A percentile compares a stretch with the other conserved stretches of the same genome.
These are phyloP conservation scores for Cladophialophora carrionii DNA, from an alignment of 2,329 filamentous ascomycete genomes.

Conservation along the genomic window DNA sequence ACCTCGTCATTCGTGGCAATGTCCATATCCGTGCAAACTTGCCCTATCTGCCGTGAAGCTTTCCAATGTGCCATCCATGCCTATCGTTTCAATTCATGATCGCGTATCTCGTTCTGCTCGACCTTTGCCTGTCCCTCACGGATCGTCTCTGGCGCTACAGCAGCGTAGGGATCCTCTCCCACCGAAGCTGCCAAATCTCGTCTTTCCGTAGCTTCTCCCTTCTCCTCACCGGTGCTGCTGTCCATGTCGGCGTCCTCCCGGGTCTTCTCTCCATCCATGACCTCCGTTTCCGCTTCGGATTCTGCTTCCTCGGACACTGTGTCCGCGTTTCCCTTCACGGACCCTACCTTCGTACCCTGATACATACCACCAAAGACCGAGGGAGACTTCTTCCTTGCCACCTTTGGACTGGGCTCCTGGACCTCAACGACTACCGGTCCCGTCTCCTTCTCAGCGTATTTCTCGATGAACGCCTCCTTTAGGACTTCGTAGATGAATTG, in stretches of 20 bases:
- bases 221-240: background rate
- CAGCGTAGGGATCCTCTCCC: constrained; percentile 31
- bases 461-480: constrained; percentile 72
- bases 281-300: constrained; percentile 37
- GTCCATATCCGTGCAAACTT: background rate
- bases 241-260: constrained; percentile 1
- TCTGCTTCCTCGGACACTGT: constrained; percentile 25
- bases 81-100: constrained; percentile 26
- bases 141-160: constrained; percentile 33
- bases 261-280: constrained; percentile 30
- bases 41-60: background rate
- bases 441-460: constrained; percentile 49
- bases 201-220: background rate
- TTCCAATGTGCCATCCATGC: background rate
- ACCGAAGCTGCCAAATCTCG: background rate
- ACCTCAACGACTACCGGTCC: constrained; percentile 30
- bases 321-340: constrained; percentile 24
- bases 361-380: constrained; percentile 22
- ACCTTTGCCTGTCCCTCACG: constrained; percentile 27
- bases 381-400: constrained; percentile 30
- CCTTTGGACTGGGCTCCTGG: constrained; percentile 34
- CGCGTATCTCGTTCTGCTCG: constrained; percentile 18
- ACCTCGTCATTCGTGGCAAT: background rate
- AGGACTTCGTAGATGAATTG: constrained; percentile 87
- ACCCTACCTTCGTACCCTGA: constrained; percentile 12